Conservation (phyloP, 2,329 filamentous ascomycete species). For the Chaetomium strumarium region DNA sequence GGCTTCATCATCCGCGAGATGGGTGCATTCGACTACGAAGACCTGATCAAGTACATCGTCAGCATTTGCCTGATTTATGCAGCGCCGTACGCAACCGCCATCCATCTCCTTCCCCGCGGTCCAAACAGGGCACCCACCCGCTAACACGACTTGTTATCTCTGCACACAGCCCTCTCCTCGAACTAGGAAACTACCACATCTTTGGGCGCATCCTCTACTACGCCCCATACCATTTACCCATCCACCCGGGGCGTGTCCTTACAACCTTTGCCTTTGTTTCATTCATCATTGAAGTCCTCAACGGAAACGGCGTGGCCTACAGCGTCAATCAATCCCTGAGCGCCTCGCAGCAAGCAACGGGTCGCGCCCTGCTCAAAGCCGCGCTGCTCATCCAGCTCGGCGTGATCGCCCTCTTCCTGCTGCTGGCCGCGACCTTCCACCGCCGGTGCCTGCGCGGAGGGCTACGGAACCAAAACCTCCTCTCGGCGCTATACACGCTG, state of each 20-base stretch:
- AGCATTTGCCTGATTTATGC: constrained; percentile 34
- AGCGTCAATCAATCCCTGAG: constrained; percentile 39
- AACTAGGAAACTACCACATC: constrained; percentile 51
- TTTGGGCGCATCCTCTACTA: constrained; percentile 53
- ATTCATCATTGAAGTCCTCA: constrained; percentile 16
- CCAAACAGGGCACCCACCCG: constrained; percentile 26
- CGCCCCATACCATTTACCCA: constrained; percentile 47
- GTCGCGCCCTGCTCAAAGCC: constrained; percentile 44
- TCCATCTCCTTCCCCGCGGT: background rate
- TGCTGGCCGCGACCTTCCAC: constrained; percentile 46
- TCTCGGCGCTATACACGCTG: constrained; percentile 40
- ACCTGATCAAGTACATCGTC: constrained; percentile 37
- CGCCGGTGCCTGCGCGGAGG: constrained; percentile 35
- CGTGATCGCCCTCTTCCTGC: constrained; percentile 44
- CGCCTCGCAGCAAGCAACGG: constrained; percentile 33
- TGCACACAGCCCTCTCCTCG: constrained; percentile 35
- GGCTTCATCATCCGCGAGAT: constrained; percentile 45
- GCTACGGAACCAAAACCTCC: constrained; percentile 31
- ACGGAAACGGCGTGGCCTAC: constrained; percentile 41
- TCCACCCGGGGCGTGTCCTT: constrained; percentile 35
- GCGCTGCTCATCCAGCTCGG: constrained; percentile 50
- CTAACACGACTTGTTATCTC: background rate
- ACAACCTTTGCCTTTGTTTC: constrained; percentile 35
- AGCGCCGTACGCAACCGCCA: constrained; percentile 25
- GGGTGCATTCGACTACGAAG: constrained; percentile 43